Base-by-base conservation (phyloP, 2,329 filamentous ascomycete species). In the Elsinoe perseae region DNA sequence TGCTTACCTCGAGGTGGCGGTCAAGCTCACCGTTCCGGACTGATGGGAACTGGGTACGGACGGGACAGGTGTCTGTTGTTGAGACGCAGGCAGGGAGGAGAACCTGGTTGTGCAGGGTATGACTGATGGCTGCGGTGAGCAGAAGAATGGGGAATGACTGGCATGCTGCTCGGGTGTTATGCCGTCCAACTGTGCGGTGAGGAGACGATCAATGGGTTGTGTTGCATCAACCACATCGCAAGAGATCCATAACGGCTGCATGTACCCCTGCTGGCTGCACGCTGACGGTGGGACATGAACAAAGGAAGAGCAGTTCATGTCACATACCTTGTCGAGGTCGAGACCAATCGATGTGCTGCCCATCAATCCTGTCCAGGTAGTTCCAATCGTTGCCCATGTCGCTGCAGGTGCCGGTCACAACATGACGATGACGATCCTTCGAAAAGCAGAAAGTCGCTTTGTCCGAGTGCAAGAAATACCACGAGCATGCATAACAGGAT, bases 271-370 rank as follows among this genome's bases (percentile, higher is more conserved):
- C 44, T 30, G 7, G 25, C 25, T 50, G 44, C 44, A 50, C 25
- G 44, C 27, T 50, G 44, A 50, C 44, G 44, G 7, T 27, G 20
- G 43, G 10, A 48, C 12, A 12, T 12, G 32, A 14, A 50, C 25
- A 50, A 32, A 50, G 28, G n/a, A 50, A 10, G 16, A 30, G 44
- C 27, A 32, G 25, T 50, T 20, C 16, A 36, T 30, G 16, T 30
- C 25, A 50, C 27, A 50, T 50, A 50, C 44, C 44, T 32, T 50
- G 44, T 50, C 44, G 14, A 30, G 28, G 44, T 25, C 44, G 44
- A 50, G 44, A 10, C 27, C 23, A 20, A 27, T 32, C 44, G 14
- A 30, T 50, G 44, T 27, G 32, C 25, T 20, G 44, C 44, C n/a
- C 20, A 44, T 44, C 40, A 23, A 14, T 44, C 20, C 20, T 12